Evolutionary conservation across 176 grass and related monocot genomes (phyloP).

Genomic region (Phyllostachys edulis): DNA sequence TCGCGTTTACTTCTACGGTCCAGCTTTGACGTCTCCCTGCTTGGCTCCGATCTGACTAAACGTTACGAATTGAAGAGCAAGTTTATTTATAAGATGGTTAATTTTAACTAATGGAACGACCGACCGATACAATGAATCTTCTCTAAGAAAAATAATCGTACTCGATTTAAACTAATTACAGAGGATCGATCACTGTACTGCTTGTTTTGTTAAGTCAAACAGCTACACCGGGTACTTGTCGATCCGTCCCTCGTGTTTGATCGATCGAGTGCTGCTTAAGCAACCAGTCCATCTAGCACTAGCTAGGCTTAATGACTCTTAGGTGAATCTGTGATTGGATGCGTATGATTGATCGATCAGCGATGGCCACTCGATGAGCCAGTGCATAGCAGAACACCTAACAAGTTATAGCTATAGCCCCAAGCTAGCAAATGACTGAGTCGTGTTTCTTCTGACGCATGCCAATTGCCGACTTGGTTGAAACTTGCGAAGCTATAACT

Average conservation of each 20-base stretch:
- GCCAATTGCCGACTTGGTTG: background rate
- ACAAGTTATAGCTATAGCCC: background rate
- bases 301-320: background rate
- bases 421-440: background rate
- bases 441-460: background rate
- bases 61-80: background rate
- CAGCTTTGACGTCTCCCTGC: background rate
- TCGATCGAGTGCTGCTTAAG: background rate
- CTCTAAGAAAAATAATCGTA: background rate
- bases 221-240: background rate
- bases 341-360: background rate
- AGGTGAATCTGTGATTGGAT: slow-evolving; percentile 23
- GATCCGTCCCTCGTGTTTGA: background rate
- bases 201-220: slow-evolving; percentile 12
- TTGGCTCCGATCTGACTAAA: slow-evolving; percentile 1
- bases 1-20: slow-evolving; percentile 12
- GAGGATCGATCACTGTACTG: background rate
- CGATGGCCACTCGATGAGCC: background rate
- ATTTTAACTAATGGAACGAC: background rate
- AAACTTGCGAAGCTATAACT: background rate
- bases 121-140: background rate
- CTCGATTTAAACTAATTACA: background rate
- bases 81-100: background rate
- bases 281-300: background rate
- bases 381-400: background rate